Evolutionary conservation across 1,284 basidiomycete species (phyloP), one percentile per base, ranked within the genome.

Genomic region (Cutaneotrichosporon sp.): DNA sequence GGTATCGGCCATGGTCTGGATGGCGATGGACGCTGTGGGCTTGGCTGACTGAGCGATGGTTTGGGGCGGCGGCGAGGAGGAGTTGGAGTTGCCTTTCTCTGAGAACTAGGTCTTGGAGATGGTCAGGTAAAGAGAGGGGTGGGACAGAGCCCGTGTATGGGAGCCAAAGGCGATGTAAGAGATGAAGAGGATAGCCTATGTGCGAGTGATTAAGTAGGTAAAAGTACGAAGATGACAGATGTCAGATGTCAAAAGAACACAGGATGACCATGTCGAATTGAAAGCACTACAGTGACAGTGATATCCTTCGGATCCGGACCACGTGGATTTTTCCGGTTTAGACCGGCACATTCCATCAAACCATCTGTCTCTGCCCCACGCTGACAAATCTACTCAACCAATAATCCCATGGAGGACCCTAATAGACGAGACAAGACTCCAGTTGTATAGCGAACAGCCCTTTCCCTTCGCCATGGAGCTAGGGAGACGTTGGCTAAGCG

Each of bases 1-100:
- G 32, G 49, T 51, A 18, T 62, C 61, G n/a, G 56, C 56, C 61
- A 62, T 62, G 55, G 18, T 40, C 31, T 13, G 26, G 18, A 31
- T n/a, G 30, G 51, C 51, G 31, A n/a, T n/a, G 14, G 16, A 32
- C 51, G 51, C 51, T 34, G 30, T 32, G 31, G 31, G 18, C 16
- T 34, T 34, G 51, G 51, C 34, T 7, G 51, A 53, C 51, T 34
- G 51, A 53, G 51, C 51, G 30, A 34, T 31, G 51, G 51, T 18
- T 16, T 53, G 51, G 51, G 18, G 51, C 21, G 30, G 51, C 34
- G 30, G 51, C 49, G 26, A 50, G 11, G 9, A 18, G 18, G 14
- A n/a, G 51, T 32, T 32, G 51, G 30, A 49, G 10, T 30, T 11
- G 11, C 14, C 22, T 11, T 30, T 2, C 26, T 10, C 26, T 21